A percentile compares a stretch with the other conserved stretches of the same genome.
Evolutionary conservation across 164 flowering plant species (phyloP).

Genomic region (Paratinospora sagittata): DNA sequence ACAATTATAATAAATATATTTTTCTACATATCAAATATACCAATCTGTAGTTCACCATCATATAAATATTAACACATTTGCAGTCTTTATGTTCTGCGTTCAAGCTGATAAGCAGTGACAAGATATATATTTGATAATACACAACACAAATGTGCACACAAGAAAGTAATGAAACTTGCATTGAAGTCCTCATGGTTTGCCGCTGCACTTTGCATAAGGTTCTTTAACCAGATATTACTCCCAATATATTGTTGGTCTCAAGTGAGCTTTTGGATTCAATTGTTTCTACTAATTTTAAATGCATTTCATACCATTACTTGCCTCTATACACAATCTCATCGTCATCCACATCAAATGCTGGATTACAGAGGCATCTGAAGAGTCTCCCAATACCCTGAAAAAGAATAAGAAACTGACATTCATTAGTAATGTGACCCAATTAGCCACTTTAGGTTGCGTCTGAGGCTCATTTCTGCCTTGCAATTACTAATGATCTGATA

Average conservation of each 20-base stretch:
- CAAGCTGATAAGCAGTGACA: background rate
- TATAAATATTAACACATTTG: background rate
- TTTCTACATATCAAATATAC: background rate
- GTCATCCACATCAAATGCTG: slow-evolving; percentile 86
- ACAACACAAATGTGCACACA: slow-evolving; percentile 5
- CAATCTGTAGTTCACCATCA: background rate
- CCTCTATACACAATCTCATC: slow-evolving; percentile 78
- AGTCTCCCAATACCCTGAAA: slow-evolving; percentile 89
- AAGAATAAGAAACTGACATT: background rate
- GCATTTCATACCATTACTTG: slow-evolving; percentile 27
- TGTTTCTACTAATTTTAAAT: background rate
- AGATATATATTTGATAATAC: background rate
- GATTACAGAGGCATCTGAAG: slow-evolving; percentile 92
- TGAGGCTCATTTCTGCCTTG: too few relatives aligned
- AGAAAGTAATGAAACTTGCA: background rate
- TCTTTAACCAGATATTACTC: background rate
- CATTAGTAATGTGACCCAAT: background rate
- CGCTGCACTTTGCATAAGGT: background rate
- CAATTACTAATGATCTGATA: too few relatives aligned
- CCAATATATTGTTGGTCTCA: background rate
- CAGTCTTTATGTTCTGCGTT: background rate
- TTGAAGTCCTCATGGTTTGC: slow-evolving; percentile 9
- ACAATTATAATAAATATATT: background rate
- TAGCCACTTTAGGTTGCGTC: too few relatives aligned
- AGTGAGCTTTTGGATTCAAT: slow-evolving; percentile 3